Evolutionary conservation across 2,329 filamentous ascomycete genomes (phyloP), one percentile per base, ranked within the genome.

Genomic region (Nigrospora osmanthi): DNA sequence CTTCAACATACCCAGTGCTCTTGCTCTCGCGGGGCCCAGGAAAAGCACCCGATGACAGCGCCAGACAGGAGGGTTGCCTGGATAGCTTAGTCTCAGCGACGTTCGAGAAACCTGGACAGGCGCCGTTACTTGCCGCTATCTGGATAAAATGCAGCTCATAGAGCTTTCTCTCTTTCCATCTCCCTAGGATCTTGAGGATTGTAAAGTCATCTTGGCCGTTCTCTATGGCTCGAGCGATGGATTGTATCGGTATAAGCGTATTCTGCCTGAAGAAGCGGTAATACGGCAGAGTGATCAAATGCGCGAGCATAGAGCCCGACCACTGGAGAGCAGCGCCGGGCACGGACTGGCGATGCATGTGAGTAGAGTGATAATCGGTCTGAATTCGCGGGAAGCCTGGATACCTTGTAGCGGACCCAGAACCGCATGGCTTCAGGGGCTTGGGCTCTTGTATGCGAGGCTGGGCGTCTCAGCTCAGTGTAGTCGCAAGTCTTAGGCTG

Each of bases 21-120:
- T 2, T 45, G 33, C 6, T 53, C 52, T 6, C 47, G 49, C 2
- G 47, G 16, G 13, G 43, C 43, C 57, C 57, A 59, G 3, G 57
- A 59, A 45, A 58, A 58, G 37, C 50, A 55, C 12, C 53, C 55
- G 34, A 58, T 59, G 13, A 58, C 56, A 7, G 56, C 54, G 4
- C 54, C 54, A 1, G 55, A 52, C 3, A 58, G 47, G 4, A 59
- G 49, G 6, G 55, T 57, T 10, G 48, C 48, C 55, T 58, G 11
- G 6, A 35, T 13, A 4, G 3, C 6, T 5, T 1, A 7, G 2
- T 4, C 10, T 28, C 23, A 28, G 23, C 23, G 23, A 7, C 6
- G 23, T 7, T 10, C 19, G 19, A 23, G 19, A 23, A 6, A 6
- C 19, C 19, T 4, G 19, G 19, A 6, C 19, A 6, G 4, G 19